Percentiles rank a stretch among this genome's conserved stretches.
Conservation (phyloP, 768 basidiomycete genomes). For the Leccinum subtestaceum region DNA sequence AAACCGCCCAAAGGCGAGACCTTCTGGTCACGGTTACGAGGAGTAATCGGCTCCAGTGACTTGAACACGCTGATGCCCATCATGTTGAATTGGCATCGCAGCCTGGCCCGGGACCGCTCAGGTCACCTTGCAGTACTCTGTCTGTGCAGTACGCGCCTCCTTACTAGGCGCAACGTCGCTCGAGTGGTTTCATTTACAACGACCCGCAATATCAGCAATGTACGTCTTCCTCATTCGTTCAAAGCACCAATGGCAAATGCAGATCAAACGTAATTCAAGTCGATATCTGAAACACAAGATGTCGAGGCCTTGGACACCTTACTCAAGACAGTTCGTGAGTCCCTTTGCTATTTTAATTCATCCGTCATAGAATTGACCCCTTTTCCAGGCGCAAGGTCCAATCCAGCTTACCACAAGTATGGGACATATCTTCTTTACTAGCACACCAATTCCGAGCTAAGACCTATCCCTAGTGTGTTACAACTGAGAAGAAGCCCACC, state of each 20-base stretch:
- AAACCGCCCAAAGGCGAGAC: too few relatives aligned
- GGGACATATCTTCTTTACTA: slow-evolving; percentile 4
- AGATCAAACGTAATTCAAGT: slow-evolving; percentile 15
- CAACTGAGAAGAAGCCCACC: slow-evolving; percentile 50
- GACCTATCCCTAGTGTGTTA: slow-evolving; percentile 43
- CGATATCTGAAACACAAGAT: slow-evolving; percentile 53
- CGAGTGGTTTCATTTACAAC: not conserved
- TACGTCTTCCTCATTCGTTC: not conserved
- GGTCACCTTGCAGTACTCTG: not conserved
- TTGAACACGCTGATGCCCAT: not conserved
- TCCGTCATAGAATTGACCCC: not conserved
- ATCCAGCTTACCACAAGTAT: slow-evolving; percentile 54
- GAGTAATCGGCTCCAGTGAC: not conserved
- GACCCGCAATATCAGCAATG: not conserved
- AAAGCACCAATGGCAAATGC: not conserved
- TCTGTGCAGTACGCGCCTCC: too few relatives aligned
- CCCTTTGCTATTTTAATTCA: not conserved
- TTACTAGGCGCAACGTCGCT: not conserved
- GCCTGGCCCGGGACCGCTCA: not conserved
- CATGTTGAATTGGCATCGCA: not conserved
- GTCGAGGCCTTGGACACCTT: slow-evolving; percentile 56
- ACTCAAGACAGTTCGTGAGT: slow-evolving; percentile 57
- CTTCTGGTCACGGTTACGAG: too few relatives aligned
- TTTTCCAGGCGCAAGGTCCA: slow-evolving; percentile 44
- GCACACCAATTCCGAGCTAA: slow-evolving; percentile 3